A percentile compares a stretch with the other conserved stretches of the same genome.
Conservation (phyloP, 768 basidiomycete species). For the Tylopilus balloui region DNA sequence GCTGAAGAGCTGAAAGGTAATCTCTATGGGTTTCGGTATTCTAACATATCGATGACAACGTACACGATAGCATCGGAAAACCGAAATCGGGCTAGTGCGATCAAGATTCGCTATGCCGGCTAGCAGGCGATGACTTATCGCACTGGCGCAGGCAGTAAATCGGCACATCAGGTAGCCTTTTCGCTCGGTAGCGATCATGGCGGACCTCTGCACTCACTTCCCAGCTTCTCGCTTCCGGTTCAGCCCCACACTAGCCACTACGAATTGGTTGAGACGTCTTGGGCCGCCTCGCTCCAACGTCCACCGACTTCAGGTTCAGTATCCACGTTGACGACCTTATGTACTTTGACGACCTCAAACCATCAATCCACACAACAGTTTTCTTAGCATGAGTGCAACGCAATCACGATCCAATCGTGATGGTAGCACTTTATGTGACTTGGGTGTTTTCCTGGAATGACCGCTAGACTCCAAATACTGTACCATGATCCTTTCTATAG, state of each 20-base stretch:
- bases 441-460: conserved; percentile 4
- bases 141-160: conserved; percentile 13
- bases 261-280: conserved; percentile 14
- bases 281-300: conserved; percentile 11
- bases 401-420: conserved; percentile 7
- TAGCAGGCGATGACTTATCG: conserved; percentile 32
- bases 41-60: neutral
- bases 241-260: conserved; percentile 14
- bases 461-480: neutral
- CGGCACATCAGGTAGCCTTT: conserved; percentile 19
- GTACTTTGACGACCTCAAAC: conserved; percentile 25
- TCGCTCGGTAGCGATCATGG: conserved; percentile 22
- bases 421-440: conserved; percentile 6
- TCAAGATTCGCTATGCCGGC: conserved; percentile 77
- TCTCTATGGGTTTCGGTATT: neutral
- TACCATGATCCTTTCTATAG: neutral
- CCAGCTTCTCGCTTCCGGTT: conserved; percentile 18
- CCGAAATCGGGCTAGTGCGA: conserved; percentile 59
- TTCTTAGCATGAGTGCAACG: conserved; percentile 8
- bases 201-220: conserved; percentile 19
- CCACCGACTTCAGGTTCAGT: conserved; percentile 13
- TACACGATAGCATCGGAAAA: conserved; percentile 54
- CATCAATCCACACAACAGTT: conserved; percentile 6
- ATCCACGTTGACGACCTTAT: conserved; percentile 21
- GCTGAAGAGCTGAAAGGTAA: conserved; percentile 76